phyloP scores from a whole-genome alignment of 306 rosid species.

The Arachis hypogaea region DNA sequence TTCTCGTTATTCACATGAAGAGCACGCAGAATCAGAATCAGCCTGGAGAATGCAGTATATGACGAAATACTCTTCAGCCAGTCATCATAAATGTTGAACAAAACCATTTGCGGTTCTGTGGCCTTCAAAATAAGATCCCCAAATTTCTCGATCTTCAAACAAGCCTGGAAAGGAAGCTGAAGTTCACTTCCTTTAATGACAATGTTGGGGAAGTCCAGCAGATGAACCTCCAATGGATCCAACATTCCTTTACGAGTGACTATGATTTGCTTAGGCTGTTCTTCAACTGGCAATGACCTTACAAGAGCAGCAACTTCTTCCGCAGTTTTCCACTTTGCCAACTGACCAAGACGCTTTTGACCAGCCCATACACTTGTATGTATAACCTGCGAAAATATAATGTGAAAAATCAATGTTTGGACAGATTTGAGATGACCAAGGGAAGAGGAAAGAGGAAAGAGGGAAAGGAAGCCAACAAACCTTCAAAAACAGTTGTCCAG shows the following conservation, averaged over 20 bases:
- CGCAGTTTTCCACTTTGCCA: conserved; percentile 99
- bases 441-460: not conserved
- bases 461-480: conserved; percentile 43
- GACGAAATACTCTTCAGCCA: conserved; percentile 99
- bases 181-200: conserved; percentile 99
- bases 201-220: conserved; percentile 93
- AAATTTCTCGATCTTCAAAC: conserved; percentile 96
- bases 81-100: conserved; percentile 97
- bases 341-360: conserved; percentile 99
- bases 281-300: conserved; percentile 96
- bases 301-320: conserved; percentile 99
- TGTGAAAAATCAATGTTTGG: conserved; percentile 25
- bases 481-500: conserved; percentile 95
- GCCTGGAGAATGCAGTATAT: conserved; percentile 96
- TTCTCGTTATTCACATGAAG: conserved; percentile 98
- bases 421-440: conserved; percentile 1
- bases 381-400: conserved; percentile 69
- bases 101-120: conserved; percentile 99
- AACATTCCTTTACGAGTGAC: conserved; percentile 99
- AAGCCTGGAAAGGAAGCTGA: conserved; percentile 99
- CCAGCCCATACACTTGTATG: conserved; percentile 99
- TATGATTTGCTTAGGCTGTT: conserved; percentile 96
- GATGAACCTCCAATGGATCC: conserved; percentile 96
- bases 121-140: conserved; percentile 99
- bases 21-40: conserved; percentile 90